Percentiles rank a stretch among this genome's conserved stretches.
Evolutionary conservation across 176 grass and related monocot genomes (phyloP).

Genomic region (Pontederia crassipes): DNA sequence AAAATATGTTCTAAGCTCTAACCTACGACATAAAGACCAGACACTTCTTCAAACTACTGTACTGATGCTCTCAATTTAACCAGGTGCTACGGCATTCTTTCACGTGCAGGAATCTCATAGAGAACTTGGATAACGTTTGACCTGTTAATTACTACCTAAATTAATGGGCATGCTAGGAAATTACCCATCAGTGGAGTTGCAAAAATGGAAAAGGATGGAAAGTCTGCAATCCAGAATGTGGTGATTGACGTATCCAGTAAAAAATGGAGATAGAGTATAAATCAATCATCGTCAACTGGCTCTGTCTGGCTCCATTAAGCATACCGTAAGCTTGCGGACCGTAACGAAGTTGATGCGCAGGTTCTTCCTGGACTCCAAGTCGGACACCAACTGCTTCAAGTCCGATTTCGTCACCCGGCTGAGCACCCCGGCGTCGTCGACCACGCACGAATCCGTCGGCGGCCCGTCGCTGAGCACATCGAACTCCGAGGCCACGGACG

Average conservation of each 20-base stretch:
- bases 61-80: too few relatives aligned
- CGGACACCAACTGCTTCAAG: constrained; percentile 55
- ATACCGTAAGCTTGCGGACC: constrained; percentile 86
- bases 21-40: too few relatives aligned
- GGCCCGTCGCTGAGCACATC: constrained; percentile 76
- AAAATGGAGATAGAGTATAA: neutral
- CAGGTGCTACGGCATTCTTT: too few relatives aligned
- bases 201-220: too few relatives aligned
- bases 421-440: constrained; percentile 91
- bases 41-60: too few relatives aligned
- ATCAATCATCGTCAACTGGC: neutral
- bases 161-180: too few relatives aligned
- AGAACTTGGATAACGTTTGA: too few relatives aligned
- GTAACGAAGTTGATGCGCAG: constrained; percentile 86
- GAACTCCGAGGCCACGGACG: constrained; percentile 59
- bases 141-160: too few relatives aligned
- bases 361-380: constrained; percentile 80
- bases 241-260: neutral
- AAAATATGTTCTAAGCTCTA: too few relatives aligned
- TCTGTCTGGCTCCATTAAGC: neutral
- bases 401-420: constrained; percentile 96
- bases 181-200: too few relatives aligned
- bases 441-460: constrained; percentile 58
- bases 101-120: too few relatives aligned
- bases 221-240: too few relatives aligned